Percentiles rank a stretch among this genome's conserved stretches.
Conservation (phyloP, 1,139 yeast genomes). For the Hansenula sp. region DNA sequence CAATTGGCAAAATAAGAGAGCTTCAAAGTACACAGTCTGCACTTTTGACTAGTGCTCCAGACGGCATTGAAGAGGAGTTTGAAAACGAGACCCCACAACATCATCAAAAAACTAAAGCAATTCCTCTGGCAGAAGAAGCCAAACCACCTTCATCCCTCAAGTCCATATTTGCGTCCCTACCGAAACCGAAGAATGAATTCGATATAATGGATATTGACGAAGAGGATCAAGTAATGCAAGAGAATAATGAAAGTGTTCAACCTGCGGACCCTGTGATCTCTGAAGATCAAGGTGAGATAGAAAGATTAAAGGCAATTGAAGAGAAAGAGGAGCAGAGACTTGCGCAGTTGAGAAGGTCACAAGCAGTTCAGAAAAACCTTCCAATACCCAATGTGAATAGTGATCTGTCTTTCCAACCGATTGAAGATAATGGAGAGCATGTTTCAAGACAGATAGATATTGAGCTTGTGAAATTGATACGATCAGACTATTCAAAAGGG, state of each 20-base stretch:
- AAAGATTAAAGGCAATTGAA: slow-evolving; percentile 22
- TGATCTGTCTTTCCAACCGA: slow-evolving; percentile 7
- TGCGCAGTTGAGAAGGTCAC: slow-evolving; percentile 38
- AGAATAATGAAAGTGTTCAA: slow-evolving; percentile 9
- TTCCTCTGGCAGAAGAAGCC: neutral
- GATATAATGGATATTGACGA: slow-evolving; percentile 41
- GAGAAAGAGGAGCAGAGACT: slow-evolving; percentile 22
- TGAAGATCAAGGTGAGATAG: slow-evolving; percentile 35
- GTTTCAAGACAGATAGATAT: slow-evolving; percentile 29
- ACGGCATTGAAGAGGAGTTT: slow-evolving; percentile 47
- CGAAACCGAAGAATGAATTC: slow-evolving; percentile 56
- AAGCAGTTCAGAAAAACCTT: slow-evolving; percentile 46
- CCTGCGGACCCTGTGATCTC: slow-evolving; percentile 13
- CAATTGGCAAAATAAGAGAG: slow-evolving; percentile 25
- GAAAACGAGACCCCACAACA: too few species aligned
- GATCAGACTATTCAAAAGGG: slow-evolving; percentile 43
- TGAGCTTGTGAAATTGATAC: slow-evolving; percentile 38
- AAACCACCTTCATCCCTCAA: slow-evolving; percentile 5
- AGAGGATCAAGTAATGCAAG: slow-evolving; percentile 19
- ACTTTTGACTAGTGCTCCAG: slow-evolving; percentile 51
- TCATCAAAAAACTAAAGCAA: too few species aligned
- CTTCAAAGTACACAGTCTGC: slow-evolving; percentile 29
- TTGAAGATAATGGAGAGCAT: neutral
- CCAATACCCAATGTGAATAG: slow-evolving; percentile 41
- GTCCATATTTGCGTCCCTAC: slow-evolving; percentile 37